Percentiles rank a stretch among this genome's conserved stretches.
Conservation (phyloP, 176 grass and related monocot species). For the Chrysopogon serrulatus region DNA sequence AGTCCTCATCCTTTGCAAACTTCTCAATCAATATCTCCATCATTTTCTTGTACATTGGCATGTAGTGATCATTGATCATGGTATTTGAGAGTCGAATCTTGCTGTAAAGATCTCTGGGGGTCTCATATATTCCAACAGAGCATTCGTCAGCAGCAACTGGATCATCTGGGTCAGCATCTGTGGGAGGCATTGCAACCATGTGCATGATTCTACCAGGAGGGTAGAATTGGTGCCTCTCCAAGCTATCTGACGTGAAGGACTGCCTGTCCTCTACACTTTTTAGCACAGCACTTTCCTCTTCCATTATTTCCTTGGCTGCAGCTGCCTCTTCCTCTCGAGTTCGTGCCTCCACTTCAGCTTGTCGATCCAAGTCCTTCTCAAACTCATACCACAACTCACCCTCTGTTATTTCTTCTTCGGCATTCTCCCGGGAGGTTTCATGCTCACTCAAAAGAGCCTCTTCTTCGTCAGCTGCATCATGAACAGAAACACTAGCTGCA, state of each 20-base stretch:
- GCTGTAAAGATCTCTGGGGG: conserved; percentile 78
- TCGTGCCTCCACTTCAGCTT: conserved; percentile 47
- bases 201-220: conserved; percentile 96
- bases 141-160: conserved; percentile 43
- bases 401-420: conserved; percentile 59
- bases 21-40: conserved; percentile 98
- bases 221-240: conserved; percentile 81
- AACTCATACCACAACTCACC: conserved; percentile 79
- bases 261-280: conserved; percentile 49
- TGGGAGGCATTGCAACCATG: conserved; percentile 68
- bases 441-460: conserved; percentile 55
- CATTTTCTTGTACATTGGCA: conserved; percentile 97
- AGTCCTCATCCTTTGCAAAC: conserved; percentile 66
- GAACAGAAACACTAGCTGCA: conserved; percentile 47
- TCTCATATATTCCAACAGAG: conserved; percentile 70
- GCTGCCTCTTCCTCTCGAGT: conserved; percentile 52
- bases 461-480: conserved; percentile 62
- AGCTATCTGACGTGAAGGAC: conserved; percentile 44
- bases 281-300: conserved; percentile 51
- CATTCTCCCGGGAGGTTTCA: conserved; percentile 47
- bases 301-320: conserved; percentile 59
- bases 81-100: conserved; percentile 86
- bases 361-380: conserved; percentile 67
- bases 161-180: conserved; percentile 39
- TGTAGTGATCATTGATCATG: conserved; percentile 99